Conservation (phyloP, 1,284 basidiomycete genomes). For the Xerocomus nothofagi region DNA sequence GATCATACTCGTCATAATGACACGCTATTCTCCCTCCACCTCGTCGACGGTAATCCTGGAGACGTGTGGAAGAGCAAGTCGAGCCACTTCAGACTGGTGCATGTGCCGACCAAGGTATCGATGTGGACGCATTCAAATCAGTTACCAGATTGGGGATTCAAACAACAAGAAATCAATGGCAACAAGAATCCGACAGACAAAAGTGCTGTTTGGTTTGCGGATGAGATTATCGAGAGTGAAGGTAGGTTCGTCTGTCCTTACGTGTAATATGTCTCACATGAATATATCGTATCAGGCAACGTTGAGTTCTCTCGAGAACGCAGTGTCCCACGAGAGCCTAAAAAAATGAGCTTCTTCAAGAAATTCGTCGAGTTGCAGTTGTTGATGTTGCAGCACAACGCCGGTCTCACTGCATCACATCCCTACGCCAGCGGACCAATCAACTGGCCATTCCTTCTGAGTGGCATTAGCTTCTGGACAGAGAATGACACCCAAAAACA, state of each 20-base stretch:
- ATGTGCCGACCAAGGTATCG: conserved; percentile 86
- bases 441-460: conserved; percentile 97
- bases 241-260: conserved; percentile 44
- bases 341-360: conserved; percentile 87
- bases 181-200: conserved; percentile 91
- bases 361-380: conserved; percentile 95
- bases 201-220: conserved; percentile 85
- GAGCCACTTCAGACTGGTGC: conserved; percentile 86
- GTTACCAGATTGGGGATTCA: conserved; percentile 95
- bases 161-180: conserved; percentile 97
- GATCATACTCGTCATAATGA: conserved; percentile 78
- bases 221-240: conserved; percentile 77
- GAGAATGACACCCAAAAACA: conserved; percentile 82
- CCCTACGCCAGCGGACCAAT: conserved; percentile 94
- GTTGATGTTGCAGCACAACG: conserved; percentile 97
- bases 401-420: conserved; percentile 91
- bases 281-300: conserved; percentile 14
- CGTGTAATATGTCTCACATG: not conserved
- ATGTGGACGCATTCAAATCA: conserved; percentile 90
- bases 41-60: conserved; percentile 73
- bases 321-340: conserved; percentile 62
- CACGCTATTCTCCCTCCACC: conserved; percentile 78
- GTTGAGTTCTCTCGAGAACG: conserved; percentile 18
- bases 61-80: conserved; percentile 90
- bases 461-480: conserved; percentile 99